Conservation (phyloP, 139 green algal genomes). For the Pseudopediastrum boryanum region DNA sequence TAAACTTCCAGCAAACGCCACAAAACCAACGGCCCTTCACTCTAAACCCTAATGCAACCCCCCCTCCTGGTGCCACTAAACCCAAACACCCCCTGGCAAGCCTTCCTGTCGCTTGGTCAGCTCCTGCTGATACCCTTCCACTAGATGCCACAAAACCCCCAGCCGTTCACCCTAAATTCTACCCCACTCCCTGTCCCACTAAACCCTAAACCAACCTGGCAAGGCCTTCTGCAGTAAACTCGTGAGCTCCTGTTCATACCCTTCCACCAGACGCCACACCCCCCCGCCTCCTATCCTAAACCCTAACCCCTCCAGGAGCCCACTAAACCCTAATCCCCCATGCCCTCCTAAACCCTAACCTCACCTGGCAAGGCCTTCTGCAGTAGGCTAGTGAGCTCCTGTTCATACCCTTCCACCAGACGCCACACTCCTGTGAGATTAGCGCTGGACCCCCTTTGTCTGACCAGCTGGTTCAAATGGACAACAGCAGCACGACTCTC, state of each 20-base stretch:
- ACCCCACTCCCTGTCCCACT: not conserved
- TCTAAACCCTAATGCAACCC: not conserved
- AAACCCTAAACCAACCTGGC: not conserved
- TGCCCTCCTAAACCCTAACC: not conserved
- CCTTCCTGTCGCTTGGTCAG: not conserved
- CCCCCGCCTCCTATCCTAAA: not conserved
- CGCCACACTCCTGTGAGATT: conserved; percentile 9
- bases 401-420: conserved; percentile 24
- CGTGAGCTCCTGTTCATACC: too few species aligned
- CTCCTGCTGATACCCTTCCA: too few species aligned
- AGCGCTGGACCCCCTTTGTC: conserved; percentile 4
- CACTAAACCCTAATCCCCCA: not conserved
- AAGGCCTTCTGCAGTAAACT: not conserved
- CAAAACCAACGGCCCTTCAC: too few species aligned
- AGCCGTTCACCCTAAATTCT: not conserved
- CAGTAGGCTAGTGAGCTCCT: conserved; percentile 20
- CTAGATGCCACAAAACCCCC: not conserved
- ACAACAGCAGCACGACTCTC: conserved; percentile 9
- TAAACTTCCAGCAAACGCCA: conserved; percentile 11
- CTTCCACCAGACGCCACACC: too few species aligned
- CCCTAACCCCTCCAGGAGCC: not conserved
- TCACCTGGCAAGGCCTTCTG: conserved; percentile 13
- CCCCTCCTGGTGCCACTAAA: not conserved
- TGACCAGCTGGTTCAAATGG: conserved; percentile 19
- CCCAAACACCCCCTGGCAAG: not conserved